Conservation (phyloP, 2,329 filamentous ascomycete genomes). For the Aspergillus ruber region DNA sequence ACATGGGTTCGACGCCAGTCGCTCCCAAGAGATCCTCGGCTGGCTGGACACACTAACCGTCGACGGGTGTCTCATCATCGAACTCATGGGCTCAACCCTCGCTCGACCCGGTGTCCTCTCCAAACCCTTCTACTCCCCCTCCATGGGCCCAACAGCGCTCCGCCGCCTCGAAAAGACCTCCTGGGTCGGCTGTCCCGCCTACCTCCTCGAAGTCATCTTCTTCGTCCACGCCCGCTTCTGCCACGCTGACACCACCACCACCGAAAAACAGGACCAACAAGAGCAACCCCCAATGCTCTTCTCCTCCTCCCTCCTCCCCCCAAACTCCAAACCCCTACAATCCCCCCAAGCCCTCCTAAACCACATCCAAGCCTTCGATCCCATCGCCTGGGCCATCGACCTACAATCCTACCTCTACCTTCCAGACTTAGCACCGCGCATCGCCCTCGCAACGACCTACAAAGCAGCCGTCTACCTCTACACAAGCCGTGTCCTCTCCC, state of each 20-base stretch:
- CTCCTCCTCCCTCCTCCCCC: slow-evolving; percentile 20
- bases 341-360: slow-evolving; percentile 27
- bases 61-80: slow-evolving; percentile 33
- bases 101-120: slow-evolving; percentile 34
- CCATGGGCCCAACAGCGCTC: slow-evolving; percentile 30
- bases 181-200: slow-evolving; percentile 37
- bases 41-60: slow-evolving; percentile 32
- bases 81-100: slow-evolving; percentile 39
- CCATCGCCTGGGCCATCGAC: slow-evolving; percentile 30
- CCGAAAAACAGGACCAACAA: background rate
- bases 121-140: slow-evolving; percentile 31
- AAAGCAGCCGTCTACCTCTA: slow-evolving; percentile 37
- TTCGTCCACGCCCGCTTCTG: slow-evolving; percentile 35
- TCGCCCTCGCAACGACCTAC: slow-evolving; percentile 41
- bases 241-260: slow-evolving; percentile 17
- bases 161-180: slow-evolving; percentile 35
- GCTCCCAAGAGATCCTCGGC: slow-evolving; percentile 20
- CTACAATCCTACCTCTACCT: slow-evolving; percentile 41
- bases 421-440: slow-evolving; percentile 40
- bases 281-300: slow-evolving; percentile 24
- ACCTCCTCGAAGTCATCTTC: slow-evolving; percentile 36
- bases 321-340: slow-evolving; percentile 22
- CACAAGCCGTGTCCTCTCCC: slow-evolving; percentile 33
- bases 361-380: slow-evolving; percentile 35
- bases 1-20: slow-evolving; percentile 10